phyloP scores from a whole-genome alignment of 2,329 filamentous ascomycete genomes.

The Fusarium mangiferae region DNA sequence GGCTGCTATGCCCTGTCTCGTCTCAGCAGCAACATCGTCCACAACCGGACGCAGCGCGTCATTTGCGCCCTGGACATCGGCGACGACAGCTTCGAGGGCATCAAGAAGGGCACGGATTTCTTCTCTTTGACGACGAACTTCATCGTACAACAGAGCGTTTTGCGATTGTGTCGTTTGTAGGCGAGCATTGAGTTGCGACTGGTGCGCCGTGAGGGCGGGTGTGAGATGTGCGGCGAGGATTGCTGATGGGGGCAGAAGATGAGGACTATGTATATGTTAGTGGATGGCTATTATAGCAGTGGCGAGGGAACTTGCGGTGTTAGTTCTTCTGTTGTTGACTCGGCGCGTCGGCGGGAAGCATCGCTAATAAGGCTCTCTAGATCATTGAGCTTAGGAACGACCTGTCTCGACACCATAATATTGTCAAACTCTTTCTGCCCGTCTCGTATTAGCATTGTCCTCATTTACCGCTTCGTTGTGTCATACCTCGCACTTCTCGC shows the following conservation, averaged over 20 bases:
- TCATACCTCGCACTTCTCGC: conserved; percentile 62
- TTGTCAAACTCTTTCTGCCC: conserved; percentile 65
- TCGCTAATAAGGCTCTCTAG: conserved; percentile 66
- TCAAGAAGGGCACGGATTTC: conserved; percentile 64
- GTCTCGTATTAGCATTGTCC: conserved; percentile 5
- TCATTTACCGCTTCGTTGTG: neutral
- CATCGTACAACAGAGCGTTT: conserved; percentile 64
- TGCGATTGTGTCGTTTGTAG: conserved; percentile 66
- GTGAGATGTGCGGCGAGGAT: conserved; percentile 66
- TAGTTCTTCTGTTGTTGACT: conserved; percentile 46
- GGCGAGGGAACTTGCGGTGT: conserved; percentile 55
- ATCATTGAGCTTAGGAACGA: conserved; percentile 68
- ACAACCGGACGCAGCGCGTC: conserved; percentile 58
- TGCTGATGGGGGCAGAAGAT: conserved; percentile 63
- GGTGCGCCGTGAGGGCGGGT: conserved; percentile 63
- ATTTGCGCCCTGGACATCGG: conserved; percentile 65
- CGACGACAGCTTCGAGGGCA: conserved; percentile 61
- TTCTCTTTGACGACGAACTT: conserved; percentile 62
- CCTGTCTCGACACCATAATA: conserved; percentile 62
- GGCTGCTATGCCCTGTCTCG: conserved; percentile 48
- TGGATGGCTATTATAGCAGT: neutral
- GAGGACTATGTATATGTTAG: conserved; percentile 54
- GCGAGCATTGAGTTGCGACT: conserved; percentile 65
- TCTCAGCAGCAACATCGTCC: conserved; percentile 61
- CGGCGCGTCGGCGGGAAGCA: conserved; percentile 51